A percentile compares a stretch with the other conserved stretches of the same genome.
Evolutionary conservation across 2,329 filamentous ascomycete genomes (phyloP).

Genomic region (Bipolaris sorokiniana): DNA sequence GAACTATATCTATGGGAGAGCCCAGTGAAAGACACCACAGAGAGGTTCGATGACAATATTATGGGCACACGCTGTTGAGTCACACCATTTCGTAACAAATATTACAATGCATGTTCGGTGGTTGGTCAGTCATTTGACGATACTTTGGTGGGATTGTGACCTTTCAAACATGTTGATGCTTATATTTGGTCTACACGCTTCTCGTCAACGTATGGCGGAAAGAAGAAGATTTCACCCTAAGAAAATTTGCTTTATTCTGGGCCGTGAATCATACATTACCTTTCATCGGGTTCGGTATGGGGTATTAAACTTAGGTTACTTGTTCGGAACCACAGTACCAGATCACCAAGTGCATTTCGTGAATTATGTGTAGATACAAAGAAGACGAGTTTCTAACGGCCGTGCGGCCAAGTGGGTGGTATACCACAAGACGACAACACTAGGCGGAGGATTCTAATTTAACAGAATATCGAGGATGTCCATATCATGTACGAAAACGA

Average conservation of each 20-base stretch:
- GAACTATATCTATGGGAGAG: too few species aligned
- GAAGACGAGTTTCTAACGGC: neutral
- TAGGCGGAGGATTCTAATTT: neutral
- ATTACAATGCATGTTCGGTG: neutral
- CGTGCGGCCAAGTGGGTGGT: neutral
- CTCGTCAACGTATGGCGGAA: neutral
- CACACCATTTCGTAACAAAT: too few species aligned
- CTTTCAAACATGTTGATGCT: neutral
- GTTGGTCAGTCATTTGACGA: neutral
- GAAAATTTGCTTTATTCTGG: neutral
- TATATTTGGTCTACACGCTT: neutral
- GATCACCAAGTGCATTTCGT: neutral
- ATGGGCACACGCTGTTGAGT: neutral
- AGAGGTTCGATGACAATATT: too few species aligned
- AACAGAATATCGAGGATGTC: neutral
- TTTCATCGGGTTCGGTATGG: neutral
- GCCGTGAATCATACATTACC: neutral
- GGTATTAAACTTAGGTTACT: neutral
- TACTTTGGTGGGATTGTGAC: neutral
- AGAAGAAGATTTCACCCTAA: neutral
- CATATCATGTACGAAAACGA: too few species aligned
- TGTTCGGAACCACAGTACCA: neutral
- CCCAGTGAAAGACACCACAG: neutral
- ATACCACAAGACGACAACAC: neutral
- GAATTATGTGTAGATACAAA: neutral